These are phyloP conservation scores for Cryphonectria nitschkei DNA, from an alignment of 2,329 filamentous ascomycete genomes.

Conservation along the genomic window DNA sequence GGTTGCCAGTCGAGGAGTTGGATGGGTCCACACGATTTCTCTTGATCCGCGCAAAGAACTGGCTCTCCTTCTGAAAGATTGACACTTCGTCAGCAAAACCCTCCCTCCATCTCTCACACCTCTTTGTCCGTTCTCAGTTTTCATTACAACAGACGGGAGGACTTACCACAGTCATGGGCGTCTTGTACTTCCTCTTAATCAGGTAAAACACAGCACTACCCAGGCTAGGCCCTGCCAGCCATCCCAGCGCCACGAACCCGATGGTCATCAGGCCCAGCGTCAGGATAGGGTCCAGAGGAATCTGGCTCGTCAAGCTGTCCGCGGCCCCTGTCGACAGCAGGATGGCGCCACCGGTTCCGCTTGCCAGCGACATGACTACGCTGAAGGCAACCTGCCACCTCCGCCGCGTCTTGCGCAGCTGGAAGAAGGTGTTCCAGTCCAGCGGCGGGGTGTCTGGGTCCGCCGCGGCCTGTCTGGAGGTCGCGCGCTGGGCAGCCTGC, in stretches of 20 bases:
- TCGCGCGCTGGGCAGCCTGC: constrained; percentile 29
- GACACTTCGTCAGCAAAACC: constrained; percentile 3
- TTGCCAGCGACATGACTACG: constrained; percentile 63
- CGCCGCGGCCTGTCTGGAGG: constrained; percentile 25
- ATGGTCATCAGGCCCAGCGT: constrained; percentile 81
- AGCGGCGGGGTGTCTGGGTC: constrained; percentile 49
- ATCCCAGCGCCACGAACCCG: constrained; percentile 78
- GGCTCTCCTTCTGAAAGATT: constrained; percentile 75
- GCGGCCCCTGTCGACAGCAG: constrained; percentile 72
- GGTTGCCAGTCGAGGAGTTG: constrained; percentile 86
- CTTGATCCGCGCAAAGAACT: constrained; percentile 91
- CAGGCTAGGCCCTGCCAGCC: constrained; percentile 82
- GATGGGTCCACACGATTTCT: constrained; percentile 90
- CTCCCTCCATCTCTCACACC: not conserved
- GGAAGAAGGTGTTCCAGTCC: constrained; percentile 93
- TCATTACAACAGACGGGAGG: not conserved
- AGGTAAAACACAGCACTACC: constrained; percentile 81
- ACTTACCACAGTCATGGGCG: constrained; percentile 71
- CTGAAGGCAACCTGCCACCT: constrained; percentile 82
- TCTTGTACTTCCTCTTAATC: constrained; percentile 70
- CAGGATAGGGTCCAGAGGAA: constrained; percentile 87
- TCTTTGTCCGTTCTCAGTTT: not conserved
- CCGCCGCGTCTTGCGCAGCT: constrained; percentile 82
- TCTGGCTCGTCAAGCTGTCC: constrained; percentile 69
- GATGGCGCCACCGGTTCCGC: constrained; percentile 65